A percentile compares a stretch with the other conserved stretches of the same genome.
These are phyloP conservation scores for Pilatotrama ljubarskyi DNA, from an alignment of 768 basidiomycete genomes.

Conservation along the genomic window DNA sequence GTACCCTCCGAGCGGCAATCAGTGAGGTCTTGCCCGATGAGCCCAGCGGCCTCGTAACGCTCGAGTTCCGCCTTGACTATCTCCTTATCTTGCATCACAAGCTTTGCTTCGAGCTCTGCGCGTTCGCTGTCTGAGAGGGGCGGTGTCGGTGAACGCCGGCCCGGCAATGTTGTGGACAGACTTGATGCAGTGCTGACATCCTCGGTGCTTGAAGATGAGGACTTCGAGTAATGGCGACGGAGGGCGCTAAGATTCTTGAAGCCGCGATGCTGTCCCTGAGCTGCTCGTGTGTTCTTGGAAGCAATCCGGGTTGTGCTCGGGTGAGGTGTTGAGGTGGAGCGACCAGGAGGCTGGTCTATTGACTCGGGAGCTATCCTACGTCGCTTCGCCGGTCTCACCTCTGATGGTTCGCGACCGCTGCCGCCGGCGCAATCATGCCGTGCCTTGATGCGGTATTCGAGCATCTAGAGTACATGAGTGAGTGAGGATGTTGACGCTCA, in stretches of 20 bases:
- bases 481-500: not conserved
- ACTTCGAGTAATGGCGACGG: not conserved
- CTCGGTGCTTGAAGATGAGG: not conserved
- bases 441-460: not conserved
- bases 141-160: too few species aligned
- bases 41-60: not conserved
- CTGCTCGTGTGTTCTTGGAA: not conserved
- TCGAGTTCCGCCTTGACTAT: not conserved
- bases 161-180: too few species aligned
- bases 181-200: too few species aligned
- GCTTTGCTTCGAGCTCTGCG: not conserved
- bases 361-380: not conserved
- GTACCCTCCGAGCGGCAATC: too few species aligned
- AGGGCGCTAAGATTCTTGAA: not conserved
- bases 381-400: too few species aligned
- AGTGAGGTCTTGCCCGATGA: too few species aligned
- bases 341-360: not conserved
- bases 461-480: not conserved
- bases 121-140: not conserved
- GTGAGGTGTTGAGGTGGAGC: not conserved
- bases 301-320: not conserved
- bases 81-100: not conserved
- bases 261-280: not conserved
- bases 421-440: not conserved
- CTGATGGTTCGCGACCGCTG: too few species aligned